Percentiles rank a stretch among this genome's conserved stretches.
phyloP scores from a whole-genome alignment of 768 basidiomycete genomes.

The Podaxis carcinomalis region DNA sequence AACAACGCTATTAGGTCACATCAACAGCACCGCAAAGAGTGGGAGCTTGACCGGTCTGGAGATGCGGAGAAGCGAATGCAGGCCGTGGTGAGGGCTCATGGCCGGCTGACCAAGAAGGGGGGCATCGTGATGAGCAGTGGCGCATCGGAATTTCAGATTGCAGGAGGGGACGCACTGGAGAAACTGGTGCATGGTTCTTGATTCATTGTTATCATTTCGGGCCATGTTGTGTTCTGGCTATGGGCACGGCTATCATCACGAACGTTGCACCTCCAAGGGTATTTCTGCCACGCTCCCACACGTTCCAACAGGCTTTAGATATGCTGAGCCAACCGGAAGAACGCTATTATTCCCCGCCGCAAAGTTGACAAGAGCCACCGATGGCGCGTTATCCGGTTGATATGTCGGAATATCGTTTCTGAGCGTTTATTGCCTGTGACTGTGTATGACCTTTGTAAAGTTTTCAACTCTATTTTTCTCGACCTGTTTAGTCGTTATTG shows the following conservation, averaged over 20 bases:
- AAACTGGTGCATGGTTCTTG: conserved; percentile 40
- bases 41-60: conserved; percentile 39
- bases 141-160: conserved; percentile 75
- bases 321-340: conserved; percentile 1
- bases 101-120: conserved; percentile 73
- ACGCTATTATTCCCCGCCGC: conserved; percentile 1
- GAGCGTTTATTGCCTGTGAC: neutral
- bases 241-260: neutral
- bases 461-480: neutral
- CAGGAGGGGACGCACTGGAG: conserved; percentile 58
- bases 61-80: conserved; percentile 84
- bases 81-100: conserved; percentile 77
- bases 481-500: neutral
- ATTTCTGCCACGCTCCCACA: neutral
- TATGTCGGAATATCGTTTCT: neutral
- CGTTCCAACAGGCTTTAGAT: conserved; percentile 1
- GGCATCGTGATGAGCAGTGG: conserved; percentile 71
- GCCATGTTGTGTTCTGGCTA: neutral
- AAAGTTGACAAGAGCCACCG: neutral
- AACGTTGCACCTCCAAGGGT: neutral
- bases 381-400: neutral
- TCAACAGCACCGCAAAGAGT: conserved; percentile 23
- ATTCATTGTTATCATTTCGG: neutral
- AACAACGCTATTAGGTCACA: conserved; percentile 19
- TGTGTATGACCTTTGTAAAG: neutral